phyloP scores from a whole-genome alignment of 2,329 filamentous ascomycete genomes.

The Ophiostoma triangulosporum region DNA sequence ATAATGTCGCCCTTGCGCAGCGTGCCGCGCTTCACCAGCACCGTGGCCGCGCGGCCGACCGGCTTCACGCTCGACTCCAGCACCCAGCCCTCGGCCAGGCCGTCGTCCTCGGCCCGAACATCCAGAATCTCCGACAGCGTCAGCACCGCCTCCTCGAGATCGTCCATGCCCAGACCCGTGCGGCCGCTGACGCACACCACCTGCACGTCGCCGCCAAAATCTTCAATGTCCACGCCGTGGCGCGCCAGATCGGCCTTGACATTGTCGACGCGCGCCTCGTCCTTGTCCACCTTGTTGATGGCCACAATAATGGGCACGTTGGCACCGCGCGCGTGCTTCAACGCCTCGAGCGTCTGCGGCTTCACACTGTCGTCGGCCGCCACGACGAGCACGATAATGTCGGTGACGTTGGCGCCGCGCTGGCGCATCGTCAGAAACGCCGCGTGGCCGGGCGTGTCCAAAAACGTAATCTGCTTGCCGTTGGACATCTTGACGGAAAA shows the following conservation, averaged over 20 bases:
- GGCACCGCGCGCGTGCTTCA: conserved; percentile 80
- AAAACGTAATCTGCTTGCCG: conserved; percentile 85
- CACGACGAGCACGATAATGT: conserved; percentile 91
- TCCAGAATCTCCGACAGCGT: conserved; percentile 83
- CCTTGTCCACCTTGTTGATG: conserved; percentile 93
- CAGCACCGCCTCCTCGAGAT: conserved; percentile 81
- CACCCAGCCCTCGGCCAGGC: conserved; percentile 82
- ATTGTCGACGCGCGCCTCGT: conserved; percentile 62
- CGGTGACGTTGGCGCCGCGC: conserved; percentile 86
- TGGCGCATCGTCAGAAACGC: conserved; percentile 94
- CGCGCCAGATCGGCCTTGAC: conserved; percentile 80
- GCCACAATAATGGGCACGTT: conserved; percentile 94
- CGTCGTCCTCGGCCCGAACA: conserved; percentile 64
- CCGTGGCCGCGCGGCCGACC: conserved; percentile 72
- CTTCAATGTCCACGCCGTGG: conserved; percentile 82
- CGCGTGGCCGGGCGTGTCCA: conserved; percentile 92
- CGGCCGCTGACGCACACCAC: conserved; percentile 85
- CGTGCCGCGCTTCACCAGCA: conserved; percentile 79
- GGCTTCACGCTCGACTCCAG: conserved; percentile 83
- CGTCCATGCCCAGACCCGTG: conserved; percentile 81
- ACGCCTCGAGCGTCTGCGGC: conserved; percentile 88
- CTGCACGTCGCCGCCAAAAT: conserved; percentile 88
- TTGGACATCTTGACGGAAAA: conserved; percentile 82
- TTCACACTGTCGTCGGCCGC: conserved; percentile 96
- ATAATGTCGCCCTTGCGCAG: conserved; percentile 68